Evolutionary conservation across 2,329 filamentous ascomycete species (phyloP), one percentile per base, ranked within the genome.

Genomic region (Alternaria novae-zelandiae): DNA sequence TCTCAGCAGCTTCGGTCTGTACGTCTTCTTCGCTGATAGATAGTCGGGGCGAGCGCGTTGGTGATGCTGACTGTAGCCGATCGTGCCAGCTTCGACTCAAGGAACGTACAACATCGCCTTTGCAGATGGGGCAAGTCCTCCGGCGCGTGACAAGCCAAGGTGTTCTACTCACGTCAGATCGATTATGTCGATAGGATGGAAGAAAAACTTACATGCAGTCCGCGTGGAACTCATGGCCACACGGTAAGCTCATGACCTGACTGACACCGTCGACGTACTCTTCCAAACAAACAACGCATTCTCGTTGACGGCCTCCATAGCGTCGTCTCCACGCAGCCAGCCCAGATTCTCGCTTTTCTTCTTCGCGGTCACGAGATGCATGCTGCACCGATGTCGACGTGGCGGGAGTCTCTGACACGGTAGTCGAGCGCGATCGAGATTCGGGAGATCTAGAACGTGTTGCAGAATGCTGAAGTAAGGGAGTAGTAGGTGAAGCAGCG

Each of bases 91-190:
- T 74, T 53, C 77, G 76, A 12, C 75, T 76, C 8, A 80, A 56
- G 6, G 77, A 77, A 13, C 85, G 81, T 15, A 99, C 95, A 36
- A 99, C 96, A 77, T 99, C 96, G 53, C 94, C 94, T 83, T 99
- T 99, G 83, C 96, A 99, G 64, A 99, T 98, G 1, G 96, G 96
- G 74, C 96, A 99, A n/a, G 96, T 99, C 67, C 96, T 90, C 67
- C 96, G 91, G 53, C 95, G 90, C 15, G 94, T 98, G 0, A 95
- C 97, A 56, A 99, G 85, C 96, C 96, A 99, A 2, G 96, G 96
- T 5, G 96, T 98, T 77, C 94, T 97, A 68, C 25, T 36, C 12
- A 28, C 65, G 74, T 72, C 73, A 77, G 67, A 62, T 67, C 68
- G 3, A 13, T 3, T 30, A 2, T 15, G 8, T 21, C 10, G 11